Percentiles rank a stretch among this genome's conserved stretches.
phyloP scores from a whole-genome alignment of 768 basidiomycete genomes.

The Auriscalpium microsporum region DNA sequence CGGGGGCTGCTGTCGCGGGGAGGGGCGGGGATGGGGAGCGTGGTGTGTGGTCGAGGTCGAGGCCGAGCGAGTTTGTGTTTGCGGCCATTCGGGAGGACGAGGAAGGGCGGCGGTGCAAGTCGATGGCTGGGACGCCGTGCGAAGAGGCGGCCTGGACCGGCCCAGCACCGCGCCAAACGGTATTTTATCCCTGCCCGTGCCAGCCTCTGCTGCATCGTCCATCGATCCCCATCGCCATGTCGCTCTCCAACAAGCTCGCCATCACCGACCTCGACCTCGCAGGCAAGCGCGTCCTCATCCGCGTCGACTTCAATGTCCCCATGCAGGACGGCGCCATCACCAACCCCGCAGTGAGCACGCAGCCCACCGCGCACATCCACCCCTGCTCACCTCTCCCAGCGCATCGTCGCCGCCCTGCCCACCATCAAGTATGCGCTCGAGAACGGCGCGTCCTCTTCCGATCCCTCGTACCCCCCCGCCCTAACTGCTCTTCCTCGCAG shows the following conservation, averaged over 20 bases:
- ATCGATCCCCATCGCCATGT: constrained; percentile 48
- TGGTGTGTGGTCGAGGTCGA: constrained; percentile 50
- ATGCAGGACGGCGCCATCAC: constrained; percentile 88
- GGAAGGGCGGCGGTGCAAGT: background rate
- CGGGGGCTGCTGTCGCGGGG: constrained; percentile 3
- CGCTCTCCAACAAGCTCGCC: constrained; percentile 88
- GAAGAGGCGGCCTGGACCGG: background rate
- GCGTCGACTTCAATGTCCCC: constrained; percentile 95
- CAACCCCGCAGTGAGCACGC: constrained; percentile 78
- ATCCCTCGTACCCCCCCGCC: background rate
- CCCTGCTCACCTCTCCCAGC: constrained; percentile 36
- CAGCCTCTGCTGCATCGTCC: no score
- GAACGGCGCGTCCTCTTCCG: constrained; percentile 43
- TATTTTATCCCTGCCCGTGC: constrained; percentile 3
- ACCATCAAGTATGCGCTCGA: constrained; percentile 92
- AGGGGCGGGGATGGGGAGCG: constrained; percentile 24
- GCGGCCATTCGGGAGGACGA: constrained; percentile 14
- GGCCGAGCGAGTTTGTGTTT: constrained; percentile 57
- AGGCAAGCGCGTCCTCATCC: constrained; percentile 84
- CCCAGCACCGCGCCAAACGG: background rate
- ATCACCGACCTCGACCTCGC: constrained; percentile 87
- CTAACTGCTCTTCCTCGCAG: constrained; percentile 29
- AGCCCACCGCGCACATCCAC: constrained; percentile 6
- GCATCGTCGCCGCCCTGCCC: constrained; percentile 93
- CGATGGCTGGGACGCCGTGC: background rate